Evolutionary conservation across 768 basidiomycete species (phyloP).

Genomic region (Tylopilus sp.): DNA sequence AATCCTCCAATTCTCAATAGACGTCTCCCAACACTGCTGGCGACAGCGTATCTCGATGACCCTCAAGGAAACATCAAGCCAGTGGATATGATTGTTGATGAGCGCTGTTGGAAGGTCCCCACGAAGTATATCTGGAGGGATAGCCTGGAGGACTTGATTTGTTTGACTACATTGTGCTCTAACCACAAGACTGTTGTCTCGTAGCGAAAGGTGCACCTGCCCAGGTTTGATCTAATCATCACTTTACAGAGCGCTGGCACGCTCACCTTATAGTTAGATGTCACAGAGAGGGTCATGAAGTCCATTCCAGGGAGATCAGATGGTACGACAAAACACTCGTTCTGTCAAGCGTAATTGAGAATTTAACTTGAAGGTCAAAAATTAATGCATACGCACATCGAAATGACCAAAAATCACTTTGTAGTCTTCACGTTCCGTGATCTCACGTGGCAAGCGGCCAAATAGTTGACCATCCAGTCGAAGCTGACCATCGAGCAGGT

Average conservation of each 20-base stretch:
- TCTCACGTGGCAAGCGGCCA: constrained; percentile 7
- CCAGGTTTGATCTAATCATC: not conserved
- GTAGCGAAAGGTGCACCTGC: constrained; percentile 15
- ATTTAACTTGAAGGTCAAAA: not conserved
- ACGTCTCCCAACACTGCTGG: constrained; percentile 15
- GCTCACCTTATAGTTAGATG: no score
- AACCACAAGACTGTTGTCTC: constrained; percentile 5
- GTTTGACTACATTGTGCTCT: not conserved
- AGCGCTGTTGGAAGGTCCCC: constrained; percentile 19
- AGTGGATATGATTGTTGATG: constrained; percentile 17
- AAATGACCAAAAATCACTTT: not conserved
- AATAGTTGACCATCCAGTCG: constrained; percentile 15
- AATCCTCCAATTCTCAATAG: constrained; percentile 20
- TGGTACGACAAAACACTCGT: no score
- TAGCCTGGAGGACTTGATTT: constrained; percentile 7
- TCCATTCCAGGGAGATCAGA: no score
- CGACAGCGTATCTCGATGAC: constrained; percentile 24
- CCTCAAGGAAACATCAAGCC: constrained; percentile 15
- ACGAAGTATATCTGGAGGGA: constrained; percentile 11
- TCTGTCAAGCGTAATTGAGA: not conserved
- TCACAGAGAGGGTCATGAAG: no score
- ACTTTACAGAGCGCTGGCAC: no score
- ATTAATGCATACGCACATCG: not conserved
- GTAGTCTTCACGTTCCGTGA: not conserved
- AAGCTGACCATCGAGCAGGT: constrained; percentile 16